phyloP scores from a whole-genome alignment of 768 basidiomycete species.

The Lactarius hengduanensis region DNA sequence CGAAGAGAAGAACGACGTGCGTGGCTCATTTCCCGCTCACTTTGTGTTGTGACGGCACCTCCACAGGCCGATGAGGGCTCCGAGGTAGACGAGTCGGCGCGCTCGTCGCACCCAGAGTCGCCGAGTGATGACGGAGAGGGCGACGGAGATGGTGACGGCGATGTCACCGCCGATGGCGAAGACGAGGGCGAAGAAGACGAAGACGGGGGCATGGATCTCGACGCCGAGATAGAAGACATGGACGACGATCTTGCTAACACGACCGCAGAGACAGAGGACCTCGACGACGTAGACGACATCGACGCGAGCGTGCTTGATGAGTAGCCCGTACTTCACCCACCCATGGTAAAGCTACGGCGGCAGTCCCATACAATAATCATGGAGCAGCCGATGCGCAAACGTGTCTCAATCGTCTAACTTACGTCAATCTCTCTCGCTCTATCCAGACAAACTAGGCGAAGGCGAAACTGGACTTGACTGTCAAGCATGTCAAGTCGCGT shows the following conservation, averaged over 20 bases:
- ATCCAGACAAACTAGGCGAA: neutral
- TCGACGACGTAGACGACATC: conserved; percentile 21
- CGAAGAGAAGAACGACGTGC: conserved; percentile 83
- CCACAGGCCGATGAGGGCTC: conserved; percentile 41
- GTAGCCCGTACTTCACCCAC: neutral
- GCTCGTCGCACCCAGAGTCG: conserved; percentile 40
- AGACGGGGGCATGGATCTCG: conserved; percentile 46
- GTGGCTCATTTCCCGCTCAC: conserved; percentile 24
- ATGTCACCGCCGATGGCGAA: conserved; percentile 48
- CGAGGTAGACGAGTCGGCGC: conserved; percentile 43
- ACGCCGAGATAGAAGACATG: conserved; percentile 38
- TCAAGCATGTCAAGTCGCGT: neutral
- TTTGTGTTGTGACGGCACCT: conserved; percentile 9
- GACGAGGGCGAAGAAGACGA: conserved; percentile 67
- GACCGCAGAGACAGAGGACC: conserved; percentile 20
- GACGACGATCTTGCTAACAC: conserved; percentile 25
- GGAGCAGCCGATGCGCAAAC: neutral
- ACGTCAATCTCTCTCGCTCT: neutral
- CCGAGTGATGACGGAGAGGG: conserved; percentile 38
- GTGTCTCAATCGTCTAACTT: neutral
- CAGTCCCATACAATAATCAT: neutral
- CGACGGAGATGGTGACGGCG: conserved; percentile 39
- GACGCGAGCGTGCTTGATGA: conserved; percentile 20
- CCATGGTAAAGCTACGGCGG: neutral
- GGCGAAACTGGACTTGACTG: neutral